phyloP scores from a whole-genome alignment of 2,329 filamentous ascomycete genomes.

The Ascochyta koolunga region DNA sequence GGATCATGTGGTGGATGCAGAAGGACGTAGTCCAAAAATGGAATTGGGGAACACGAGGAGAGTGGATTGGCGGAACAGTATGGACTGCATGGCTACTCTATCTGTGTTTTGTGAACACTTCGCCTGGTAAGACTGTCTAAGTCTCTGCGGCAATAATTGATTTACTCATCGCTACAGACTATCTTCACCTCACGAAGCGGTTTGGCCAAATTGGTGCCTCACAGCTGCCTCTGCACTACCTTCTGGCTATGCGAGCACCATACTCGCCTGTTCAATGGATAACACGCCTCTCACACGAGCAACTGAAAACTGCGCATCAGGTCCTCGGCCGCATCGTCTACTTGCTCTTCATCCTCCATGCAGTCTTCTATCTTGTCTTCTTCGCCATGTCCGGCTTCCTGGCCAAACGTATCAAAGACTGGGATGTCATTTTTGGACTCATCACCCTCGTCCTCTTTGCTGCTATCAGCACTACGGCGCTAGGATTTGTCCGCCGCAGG shows the following conservation, averaged over 20 bases:
- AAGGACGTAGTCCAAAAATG: conserved; percentile 52
- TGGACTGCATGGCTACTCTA: conserved; percentile 62
- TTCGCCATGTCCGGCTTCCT: conserved; percentile 60
- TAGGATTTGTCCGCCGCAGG: conserved; percentile 53
- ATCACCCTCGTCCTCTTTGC: conserved; percentile 54
- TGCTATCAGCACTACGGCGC: conserved; percentile 56
- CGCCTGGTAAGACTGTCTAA: conserved; percentile 26
- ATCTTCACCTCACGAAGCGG: conserved; percentile 67
- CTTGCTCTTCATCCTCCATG: conserved; percentile 59
- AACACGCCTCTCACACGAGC: conserved; percentile 60
- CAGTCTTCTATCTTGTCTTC: conserved; percentile 62
- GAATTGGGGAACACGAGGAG: conserved; percentile 59
- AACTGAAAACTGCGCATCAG: conserved; percentile 63
- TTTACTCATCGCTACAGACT: conserved; percentile 53
- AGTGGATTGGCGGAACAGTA: conserved; percentile 54
- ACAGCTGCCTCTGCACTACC: conserved; percentile 64
- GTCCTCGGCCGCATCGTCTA: conserved; percentile 62
- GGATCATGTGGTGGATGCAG: conserved; percentile 53
- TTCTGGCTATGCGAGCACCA: conserved; percentile 59
- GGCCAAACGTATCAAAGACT: conserved; percentile 59
- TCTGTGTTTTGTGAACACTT: conserved; percentile 58
- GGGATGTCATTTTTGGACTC: conserved; percentile 64
- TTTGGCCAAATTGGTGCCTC: conserved; percentile 65
- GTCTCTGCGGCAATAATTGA: neutral
- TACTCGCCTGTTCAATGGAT: conserved; percentile 60